Evolutionary conservation across 2,329 filamentous ascomycete genomes (phyloP), one percentile per base, ranked within the genome.

Genomic region (Stachybotrys elegans): DNA sequence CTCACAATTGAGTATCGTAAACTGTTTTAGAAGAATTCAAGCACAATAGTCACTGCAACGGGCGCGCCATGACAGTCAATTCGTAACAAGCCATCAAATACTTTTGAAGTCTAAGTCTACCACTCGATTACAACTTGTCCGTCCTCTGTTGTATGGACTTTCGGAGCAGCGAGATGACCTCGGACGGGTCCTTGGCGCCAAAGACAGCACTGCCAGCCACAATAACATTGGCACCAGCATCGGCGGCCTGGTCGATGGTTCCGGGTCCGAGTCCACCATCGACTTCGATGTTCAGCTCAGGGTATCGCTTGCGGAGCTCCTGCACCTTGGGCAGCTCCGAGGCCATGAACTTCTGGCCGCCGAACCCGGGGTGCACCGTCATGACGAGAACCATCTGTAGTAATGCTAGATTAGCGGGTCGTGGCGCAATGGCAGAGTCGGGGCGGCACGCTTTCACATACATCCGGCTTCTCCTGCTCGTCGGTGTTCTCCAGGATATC

Each of bases 271-370:
- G 68, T 4, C 93, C 93, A 43, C 93, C 93, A 63, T 98, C 93
- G 32, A 98, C 92, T 69, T 98, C 93, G 57, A 98, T 98, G 70
- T 96, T 93, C 49, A 98, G 71, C 6, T 95, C 79, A 3, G 93
- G 92, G 63, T 97, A 98, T 58, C 80, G 82, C 61, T 84, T 72
- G 48, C 93, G 82, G 55, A 98, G 75, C 31, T 84, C 89, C 53
- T 85, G 70, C 20, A 98, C 93, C 72, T 98, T 98, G 61, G 92
- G 90, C 54, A 98, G 80, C 71, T 95, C 89, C 6, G 88, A 88
- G 12, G 89, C 83, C 90, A 97, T 97, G 75, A 98, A 98, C 62
- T 95, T 96, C 64, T 98, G 93, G 6, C 93, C 93, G 50, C 93
- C 93, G 61, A 98, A 98, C 37, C 93, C 93, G 36, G 93, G 93